Conservation (phyloP, 2,329 filamentous ascomycete genomes). For the Neoascochyta sp. region DNA sequence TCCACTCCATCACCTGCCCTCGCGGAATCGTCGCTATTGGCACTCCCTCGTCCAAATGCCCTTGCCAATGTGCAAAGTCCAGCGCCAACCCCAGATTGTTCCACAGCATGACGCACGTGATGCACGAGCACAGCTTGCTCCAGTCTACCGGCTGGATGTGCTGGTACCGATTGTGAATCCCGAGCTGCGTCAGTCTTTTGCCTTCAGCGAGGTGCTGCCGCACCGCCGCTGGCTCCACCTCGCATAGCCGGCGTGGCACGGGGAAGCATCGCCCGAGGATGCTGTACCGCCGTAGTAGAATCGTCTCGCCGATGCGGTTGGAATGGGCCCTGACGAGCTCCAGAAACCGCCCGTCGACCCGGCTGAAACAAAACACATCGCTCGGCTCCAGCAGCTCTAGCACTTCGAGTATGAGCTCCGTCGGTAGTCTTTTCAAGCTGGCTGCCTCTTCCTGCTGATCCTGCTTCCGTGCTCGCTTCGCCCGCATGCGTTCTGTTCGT, state of each 20-base stretch:
- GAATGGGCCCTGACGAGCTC: conserved; percentile 47
- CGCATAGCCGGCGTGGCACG: conserved; percentile 46
- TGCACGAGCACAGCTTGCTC: conserved; percentile 53
- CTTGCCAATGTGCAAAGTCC: conserved; percentile 57
- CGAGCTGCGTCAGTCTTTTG: conserved; percentile 43
- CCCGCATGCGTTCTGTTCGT: conserved; percentile 50
- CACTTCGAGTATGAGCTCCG: conserved; percentile 52
- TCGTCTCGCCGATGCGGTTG: conserved; percentile 40
- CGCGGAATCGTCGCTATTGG: conserved; percentile 53
- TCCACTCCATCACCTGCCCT: conserved; percentile 51
- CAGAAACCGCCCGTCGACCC: conserved; percentile 43
- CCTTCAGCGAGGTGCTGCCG: conserved; percentile 41
- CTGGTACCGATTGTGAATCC: conserved; percentile 52
- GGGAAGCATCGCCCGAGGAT: conserved; percentile 52
- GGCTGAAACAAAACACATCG: conserved; percentile 49
- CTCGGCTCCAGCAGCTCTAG: conserved; percentile 48
- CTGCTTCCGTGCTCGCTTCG: conserved; percentile 34
- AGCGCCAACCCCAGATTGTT: conserved; percentile 53
- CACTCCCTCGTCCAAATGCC: conserved; percentile 48
- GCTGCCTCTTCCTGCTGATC: conserved; percentile 29
- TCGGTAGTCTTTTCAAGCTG: conserved; percentile 49
- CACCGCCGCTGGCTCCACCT: conserved; percentile 36
- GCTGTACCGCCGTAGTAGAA: conserved; percentile 49
- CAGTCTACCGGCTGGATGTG: conserved; percentile 51
- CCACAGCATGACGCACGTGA: conserved; percentile 56